Evolutionary conservation across 2,329 filamentous ascomycete genomes (phyloP).

Genomic region (Aureobasidium sp.): DNA sequence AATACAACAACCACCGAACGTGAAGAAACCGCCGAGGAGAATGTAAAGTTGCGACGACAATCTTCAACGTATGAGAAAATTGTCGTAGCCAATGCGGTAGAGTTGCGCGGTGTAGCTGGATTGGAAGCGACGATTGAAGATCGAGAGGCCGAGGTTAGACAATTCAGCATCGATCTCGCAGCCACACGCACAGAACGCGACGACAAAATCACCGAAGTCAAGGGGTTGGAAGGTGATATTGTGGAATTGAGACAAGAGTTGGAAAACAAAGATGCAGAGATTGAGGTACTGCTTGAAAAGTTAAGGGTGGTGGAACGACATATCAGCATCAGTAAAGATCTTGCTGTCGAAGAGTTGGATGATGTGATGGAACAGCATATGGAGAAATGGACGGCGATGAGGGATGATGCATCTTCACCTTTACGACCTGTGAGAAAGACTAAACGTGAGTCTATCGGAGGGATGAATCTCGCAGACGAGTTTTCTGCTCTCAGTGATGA

Average conservation of each 20-base stretch:
- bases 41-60: not conserved
- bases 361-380: not conserved
- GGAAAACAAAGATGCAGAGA: no score
- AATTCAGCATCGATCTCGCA: not conserved
- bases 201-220: conserved; percentile 1
- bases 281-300: not conserved
- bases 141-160: not conserved
- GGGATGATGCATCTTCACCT: not conserved
- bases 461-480: conserved; percentile 5
- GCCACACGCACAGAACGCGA: not conserved
- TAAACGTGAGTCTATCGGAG: not conserved
- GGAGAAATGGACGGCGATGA: not conserved
- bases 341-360: not conserved
- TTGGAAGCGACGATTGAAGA: not conserved
- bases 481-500: not conserved
- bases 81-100: not conserved
- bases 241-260: no score
- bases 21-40: not conserved
- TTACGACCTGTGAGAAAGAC: not conserved
- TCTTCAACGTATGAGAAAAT: not conserved
- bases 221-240: conserved; percentile 3
- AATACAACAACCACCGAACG: not conserved
- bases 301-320: not conserved
- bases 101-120: not conserved
- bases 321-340: not conserved